Percentiles rank a stretch among this genome's conserved stretches.
phyloP scores from a whole-genome alignment of 345 rosid genomes.

The rapeseed (Brassica napus) region DNA sequence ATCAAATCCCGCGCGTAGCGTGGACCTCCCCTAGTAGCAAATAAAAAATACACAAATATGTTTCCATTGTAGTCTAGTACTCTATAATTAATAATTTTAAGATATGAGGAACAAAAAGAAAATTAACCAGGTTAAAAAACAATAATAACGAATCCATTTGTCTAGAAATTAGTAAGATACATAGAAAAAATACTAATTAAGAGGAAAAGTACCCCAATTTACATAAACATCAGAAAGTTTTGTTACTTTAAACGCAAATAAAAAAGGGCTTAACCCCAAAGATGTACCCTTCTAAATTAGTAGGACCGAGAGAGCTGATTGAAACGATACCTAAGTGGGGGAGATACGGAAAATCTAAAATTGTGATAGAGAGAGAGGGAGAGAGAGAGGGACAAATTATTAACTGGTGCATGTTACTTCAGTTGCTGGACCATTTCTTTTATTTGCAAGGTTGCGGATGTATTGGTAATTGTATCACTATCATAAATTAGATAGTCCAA shows the following conservation, averaged over 20 bases:
- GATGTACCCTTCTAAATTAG: background rate
- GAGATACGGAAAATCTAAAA: constrained; percentile 27
- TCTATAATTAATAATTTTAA: background rate
- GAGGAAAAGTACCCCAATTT: background rate
- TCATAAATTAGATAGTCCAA: background rate
- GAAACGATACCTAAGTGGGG: constrained; percentile 25
- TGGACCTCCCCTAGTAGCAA: too few relatives aligned
- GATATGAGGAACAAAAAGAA: background rate
- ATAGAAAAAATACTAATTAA: background rate
- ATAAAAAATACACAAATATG: background rate
- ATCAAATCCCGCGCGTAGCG: too few relatives aligned
- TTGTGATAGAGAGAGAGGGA: constrained; percentile 24
- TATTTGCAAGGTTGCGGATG: constrained; percentile 14
- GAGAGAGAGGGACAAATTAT: constrained; percentile 25
- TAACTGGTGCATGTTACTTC: constrained; percentile 33
- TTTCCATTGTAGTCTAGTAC: background rate
- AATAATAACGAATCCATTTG: too few relatives aligned
- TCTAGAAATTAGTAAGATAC: too few relatives aligned
- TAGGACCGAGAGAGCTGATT: constrained; percentile 21
- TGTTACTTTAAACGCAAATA: background rate
- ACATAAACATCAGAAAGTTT: background rate
- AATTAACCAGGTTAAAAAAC: too few relatives aligned
- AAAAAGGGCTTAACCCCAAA: background rate
- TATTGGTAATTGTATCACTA: constrained; percentile 9
- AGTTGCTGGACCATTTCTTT: constrained; percentile 28